Conservation (phyloP, 805 yeast species). For the Sugiyamaella mastotermitis region DNA sequence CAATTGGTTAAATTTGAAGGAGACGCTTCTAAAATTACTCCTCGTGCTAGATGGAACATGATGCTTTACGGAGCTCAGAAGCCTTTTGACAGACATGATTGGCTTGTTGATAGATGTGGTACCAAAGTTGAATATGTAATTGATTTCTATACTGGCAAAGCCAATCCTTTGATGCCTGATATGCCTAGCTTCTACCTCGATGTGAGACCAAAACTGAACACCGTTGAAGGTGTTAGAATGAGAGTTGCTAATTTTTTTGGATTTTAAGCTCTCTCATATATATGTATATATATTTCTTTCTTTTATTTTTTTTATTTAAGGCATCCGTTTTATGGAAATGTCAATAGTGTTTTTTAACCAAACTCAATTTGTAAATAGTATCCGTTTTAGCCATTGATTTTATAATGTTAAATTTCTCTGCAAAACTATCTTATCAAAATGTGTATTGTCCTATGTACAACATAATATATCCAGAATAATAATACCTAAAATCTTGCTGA, state of each 20-base stretch:
- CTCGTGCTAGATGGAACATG: conserved; percentile 68
- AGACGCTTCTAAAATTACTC: conserved; percentile 77
- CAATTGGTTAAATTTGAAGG: conserved; percentile 83
- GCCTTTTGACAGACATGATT: conserved; percentile 96
- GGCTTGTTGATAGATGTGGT: conserved; percentile 87
- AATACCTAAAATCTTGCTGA: neutral
- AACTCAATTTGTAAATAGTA: too few relatives aligned
- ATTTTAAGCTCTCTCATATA: too few relatives aligned
- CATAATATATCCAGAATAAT: too few relatives aligned
- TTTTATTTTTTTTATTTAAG: conserved; percentile 1
- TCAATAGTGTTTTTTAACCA: too few relatives aligned
- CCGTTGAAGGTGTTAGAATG: conserved; percentile 72
- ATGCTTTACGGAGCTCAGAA: conserved; percentile 53
- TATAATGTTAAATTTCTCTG: too few relatives aligned
- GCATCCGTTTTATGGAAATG: too few relatives aligned
- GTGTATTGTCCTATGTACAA: too few relatives aligned
- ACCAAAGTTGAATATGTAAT: conserved; percentile 79
- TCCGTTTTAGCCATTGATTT: too few relatives aligned
- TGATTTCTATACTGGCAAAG: conserved; percentile 72
- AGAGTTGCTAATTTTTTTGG: conserved; percentile 55
- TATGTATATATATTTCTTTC: too few relatives aligned
- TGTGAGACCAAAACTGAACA: conserved; percentile 85
- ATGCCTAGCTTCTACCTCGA: conserved; percentile 69
- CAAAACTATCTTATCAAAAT: too few relatives aligned
- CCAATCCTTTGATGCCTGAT: conserved; percentile 40